phyloP scores from a whole-genome alignment of 306 rosid genomes.

The Canavalia ensiformis region DNA sequence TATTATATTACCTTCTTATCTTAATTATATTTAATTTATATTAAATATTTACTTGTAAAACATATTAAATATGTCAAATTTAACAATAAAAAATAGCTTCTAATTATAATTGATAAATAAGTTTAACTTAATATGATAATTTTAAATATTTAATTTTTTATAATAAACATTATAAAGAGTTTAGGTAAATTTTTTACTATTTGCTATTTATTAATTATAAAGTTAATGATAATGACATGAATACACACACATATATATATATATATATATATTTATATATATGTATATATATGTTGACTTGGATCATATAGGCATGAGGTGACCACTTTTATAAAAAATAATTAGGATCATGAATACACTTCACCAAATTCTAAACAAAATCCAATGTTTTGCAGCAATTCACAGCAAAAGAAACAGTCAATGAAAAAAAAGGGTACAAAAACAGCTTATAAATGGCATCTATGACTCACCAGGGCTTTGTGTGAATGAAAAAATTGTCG shows the following conservation, averaged over 20 bases:
- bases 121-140: too few relatives aligned
- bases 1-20: too few relatives aligned
- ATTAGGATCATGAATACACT: background rate
- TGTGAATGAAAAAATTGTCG: conserved; percentile 90
- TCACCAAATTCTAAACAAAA: conserved; percentile 11
- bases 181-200: background rate
- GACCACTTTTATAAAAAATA: background rate
- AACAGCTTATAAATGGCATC: conserved; percentile 23
- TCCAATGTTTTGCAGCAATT: conserved; percentile 3
- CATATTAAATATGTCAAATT: background rate
- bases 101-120: background rate
- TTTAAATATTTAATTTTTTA: too few relatives aligned
- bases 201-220: too few relatives aligned
- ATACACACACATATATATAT: too few relatives aligned
- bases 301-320: background rate
- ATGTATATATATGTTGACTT: background rate
- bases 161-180: too few relatives aligned
- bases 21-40: too few relatives aligned
- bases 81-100: too few relatives aligned
- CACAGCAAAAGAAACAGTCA: background rate
- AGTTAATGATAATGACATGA: background rate
- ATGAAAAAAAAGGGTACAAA: conserved; percentile 21
- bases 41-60: background rate
- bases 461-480: conserved; percentile 78
- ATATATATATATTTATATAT: background rate